Evolutionary conservation across 1,139 yeast genomes (phyloP), one percentile per base, ranked within the genome.

Genomic region (Tardiomyces digboiensis): DNA sequence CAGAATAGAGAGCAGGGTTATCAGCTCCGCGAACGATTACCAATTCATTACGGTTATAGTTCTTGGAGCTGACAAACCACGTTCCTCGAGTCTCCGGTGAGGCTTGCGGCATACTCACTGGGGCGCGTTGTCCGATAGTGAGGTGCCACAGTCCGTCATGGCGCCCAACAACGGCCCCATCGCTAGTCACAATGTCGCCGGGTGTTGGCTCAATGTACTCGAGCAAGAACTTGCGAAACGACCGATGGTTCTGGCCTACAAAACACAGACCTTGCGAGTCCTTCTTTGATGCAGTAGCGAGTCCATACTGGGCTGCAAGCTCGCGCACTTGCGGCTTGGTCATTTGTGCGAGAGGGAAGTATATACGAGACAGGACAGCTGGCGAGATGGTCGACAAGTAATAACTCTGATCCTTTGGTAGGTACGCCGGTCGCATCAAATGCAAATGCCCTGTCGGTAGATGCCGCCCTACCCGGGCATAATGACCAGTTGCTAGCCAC

Each of bases 401-500:
- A 58, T 87, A 91, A 45, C 95, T 84, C 64, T 93, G 98, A 62
- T 91, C 98, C 57, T 93, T 93, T 14, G 66, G 67, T 22, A 59
- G 65, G 52, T 82, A 79, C 23, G 59, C 64, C 0, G 87, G 83
- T 43, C 93, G 66, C 38, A 83, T 60, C 18, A 89, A 61, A 51
- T 76, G 80, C 33, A 54, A 54, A 20, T 67, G 65, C 0, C 64
- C 66, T 1, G 65, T 39, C 10, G 12, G 46, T 21, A n/a, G 18
- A 10, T 7, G 13, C 10, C 33, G 23, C 7, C 36, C 65, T 3
- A 85, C 65, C 45, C 91, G 67, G 0, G 95, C 80, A 61, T 91
- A 91, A 61, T 91, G 98, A 3, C 98, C 99, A 0, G 97, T 88
- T 1, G 87, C 97, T 14, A 91, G 64, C 95, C 95, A 86, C 82